Base-by-base conservation (phyloP, 192 early-diverging fungal genomes). In the Backusella tuberculispora region DNA sequence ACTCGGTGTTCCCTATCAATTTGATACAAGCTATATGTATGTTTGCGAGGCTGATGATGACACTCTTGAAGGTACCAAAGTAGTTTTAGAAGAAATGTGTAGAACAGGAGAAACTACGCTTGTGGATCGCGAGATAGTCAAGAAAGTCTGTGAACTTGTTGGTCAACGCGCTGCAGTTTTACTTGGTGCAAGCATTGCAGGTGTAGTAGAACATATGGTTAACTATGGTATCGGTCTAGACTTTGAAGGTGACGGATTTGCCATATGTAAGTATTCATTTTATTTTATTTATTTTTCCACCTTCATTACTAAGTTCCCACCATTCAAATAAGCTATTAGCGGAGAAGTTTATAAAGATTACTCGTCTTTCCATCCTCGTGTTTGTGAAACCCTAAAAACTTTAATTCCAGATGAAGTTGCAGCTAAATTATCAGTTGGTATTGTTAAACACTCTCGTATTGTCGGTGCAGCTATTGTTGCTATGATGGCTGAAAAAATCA, bases 121-220 rank as follows among this genome's bases (percentile, higher is more conserved):
- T n/a, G 76, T 81, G 6, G 96, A 96, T 83, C 90, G 95, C 41
- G 88, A 91, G 77, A 86, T 95, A 67, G 89, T 95, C 75, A 90
- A 92, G 78, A 87, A 85, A 82, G 88, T 97, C 7, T 68, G 95
- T 92, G 38, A 88, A 89, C 65, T 84, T 95, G 70, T 89, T 87
- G 77, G 95, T 92, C 21, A 87, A 81, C 75, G 91, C 82, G 24
- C 85, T 21, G 92, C 94, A n/a, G 86, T 90, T 64, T 85, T 96
- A 12, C 84, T 90, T 74, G 90, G 92, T 34, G 77, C 77, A 15
- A 65, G 69, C 17, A 86, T 87, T 73, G 92, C 93, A 2, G 90
- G 92, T 8, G 74, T 85, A 3, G 79, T 85, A 8, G 74, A 74
- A 34, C 78, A 81, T 41, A 84, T 80, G 21, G 42, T 87, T 26